These are phyloP conservation scores for Schwanniomyces sp. DNA, from an alignment of 805 yeast species.

Conservation along the genomic window DNA sequence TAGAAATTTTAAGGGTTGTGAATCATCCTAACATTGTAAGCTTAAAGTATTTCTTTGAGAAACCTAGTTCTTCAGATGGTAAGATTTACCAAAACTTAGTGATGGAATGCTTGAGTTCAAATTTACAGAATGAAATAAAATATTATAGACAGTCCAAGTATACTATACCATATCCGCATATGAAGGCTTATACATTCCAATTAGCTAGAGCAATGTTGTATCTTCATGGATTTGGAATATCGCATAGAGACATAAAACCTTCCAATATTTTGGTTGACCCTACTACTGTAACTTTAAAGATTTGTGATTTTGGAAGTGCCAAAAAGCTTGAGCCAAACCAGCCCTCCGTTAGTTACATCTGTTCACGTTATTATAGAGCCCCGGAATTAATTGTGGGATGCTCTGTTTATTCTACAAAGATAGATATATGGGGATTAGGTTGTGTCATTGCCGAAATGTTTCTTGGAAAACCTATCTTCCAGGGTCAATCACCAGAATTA, in stretches of 20 bases:
- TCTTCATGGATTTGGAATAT: constrained; percentile 74
- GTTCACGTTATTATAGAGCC: constrained; percentile 93
- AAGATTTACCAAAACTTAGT: constrained; percentile 77
- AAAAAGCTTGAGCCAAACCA: constrained; percentile 74
- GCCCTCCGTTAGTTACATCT: constrained; percentile 92
- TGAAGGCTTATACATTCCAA: constrained; percentile 76
- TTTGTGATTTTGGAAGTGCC: constrained; percentile 86
- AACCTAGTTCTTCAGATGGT: constrained; percentile 60
- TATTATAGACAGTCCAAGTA: constrained; percentile 60
- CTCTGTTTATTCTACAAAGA: constrained; percentile 81
- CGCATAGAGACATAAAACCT: constrained; percentile 85
- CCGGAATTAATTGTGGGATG: constrained; percentile 95
- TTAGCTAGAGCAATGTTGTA: constrained; percentile 82
- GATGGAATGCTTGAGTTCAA: constrained; percentile 85
- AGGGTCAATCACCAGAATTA: constrained; percentile 84
- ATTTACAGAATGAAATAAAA: constrained; percentile 72
- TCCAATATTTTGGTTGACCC: constrained; percentile 81
- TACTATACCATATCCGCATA: constrained; percentile 68
- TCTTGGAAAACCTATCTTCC: constrained; percentile 91
- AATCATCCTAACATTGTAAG: constrained; percentile 79
- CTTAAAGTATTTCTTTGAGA: constrained; percentile 69
- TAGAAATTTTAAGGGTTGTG: constrained; percentile 72
- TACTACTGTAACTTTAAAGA: constrained; percentile 59
- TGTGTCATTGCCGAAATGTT: constrained; percentile 95
- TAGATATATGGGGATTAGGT: constrained; percentile 97